Evolutionary conservation across 345 rosid species (phyloP).

Genomic region (Combretum micranthum): DNA sequence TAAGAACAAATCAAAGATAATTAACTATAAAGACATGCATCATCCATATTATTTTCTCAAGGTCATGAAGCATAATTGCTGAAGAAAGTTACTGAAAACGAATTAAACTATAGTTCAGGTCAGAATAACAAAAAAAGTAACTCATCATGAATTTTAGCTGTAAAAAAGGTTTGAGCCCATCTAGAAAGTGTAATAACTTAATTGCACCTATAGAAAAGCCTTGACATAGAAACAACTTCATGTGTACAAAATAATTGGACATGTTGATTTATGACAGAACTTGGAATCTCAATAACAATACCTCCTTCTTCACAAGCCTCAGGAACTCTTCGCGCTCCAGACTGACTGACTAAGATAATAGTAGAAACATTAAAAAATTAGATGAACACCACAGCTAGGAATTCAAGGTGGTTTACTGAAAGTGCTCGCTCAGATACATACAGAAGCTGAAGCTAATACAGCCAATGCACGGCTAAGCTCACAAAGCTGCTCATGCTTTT

Average conservation of each 20-base stretch:
- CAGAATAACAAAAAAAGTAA: neutral
- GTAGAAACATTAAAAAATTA: constrained; percentile 10
- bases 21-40: too few relatives aligned
- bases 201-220: too few relatives aligned
- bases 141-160: neutral
- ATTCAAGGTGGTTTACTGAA: neutral
- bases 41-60: too few relatives aligned
- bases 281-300: constrained; percentile 9
- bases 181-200: too few relatives aligned
- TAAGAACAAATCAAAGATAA: too few relatives aligned
- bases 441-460: constrained; percentile 95
- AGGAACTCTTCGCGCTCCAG: constrained; percentile 94
- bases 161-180: too few relatives aligned
- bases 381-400: constrained; percentile 1
- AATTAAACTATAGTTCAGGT: neutral
- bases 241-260: too few relatives aligned
- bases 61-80: too few relatives aligned
- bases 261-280: too few relatives aligned
- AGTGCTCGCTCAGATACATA: constrained; percentile 25
- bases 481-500: constrained; percentile 92
- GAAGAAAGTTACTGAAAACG: neutral
- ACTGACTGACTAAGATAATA: constrained; percentile 72
- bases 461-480: constrained; percentile 97
- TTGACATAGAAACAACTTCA: too few relatives aligned
- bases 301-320: constrained; percentile 87